Conservation (phyloP, 805 yeast genomes). For the Starmerella bombi region DNA sequence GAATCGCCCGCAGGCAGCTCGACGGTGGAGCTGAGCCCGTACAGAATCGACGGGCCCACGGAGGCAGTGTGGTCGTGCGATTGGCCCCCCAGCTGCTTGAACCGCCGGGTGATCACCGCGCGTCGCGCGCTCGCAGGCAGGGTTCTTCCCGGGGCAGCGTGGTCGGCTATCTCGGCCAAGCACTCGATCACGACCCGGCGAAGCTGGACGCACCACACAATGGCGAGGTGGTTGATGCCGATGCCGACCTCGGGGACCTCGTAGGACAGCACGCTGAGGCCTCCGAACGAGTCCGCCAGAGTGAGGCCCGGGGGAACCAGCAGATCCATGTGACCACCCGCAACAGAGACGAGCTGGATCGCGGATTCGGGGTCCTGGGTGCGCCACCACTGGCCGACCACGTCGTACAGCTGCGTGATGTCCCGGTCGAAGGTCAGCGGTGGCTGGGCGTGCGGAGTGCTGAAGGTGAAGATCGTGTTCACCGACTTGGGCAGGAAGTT, state of each 20-base stretch:
- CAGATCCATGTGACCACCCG: slow-evolving; percentile 74
- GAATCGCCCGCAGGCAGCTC: neutral
- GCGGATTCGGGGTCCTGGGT: slow-evolving; percentile 24
- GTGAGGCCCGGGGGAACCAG: slow-evolving; percentile 87
- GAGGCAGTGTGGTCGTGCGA: neutral
- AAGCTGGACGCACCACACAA: slow-evolving; percentile 91
- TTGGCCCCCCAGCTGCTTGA: slow-evolving; percentile 8
- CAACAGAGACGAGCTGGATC: slow-evolving; percentile 65
- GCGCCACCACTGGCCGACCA: slow-evolving; percentile 71
- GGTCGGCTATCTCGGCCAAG: slow-evolving; percentile 48
- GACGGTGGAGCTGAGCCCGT: neutral
- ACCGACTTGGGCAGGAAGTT: slow-evolving; percentile 61
- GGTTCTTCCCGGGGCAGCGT: slow-evolving; percentile 33
- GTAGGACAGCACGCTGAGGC: slow-evolving; percentile 70
- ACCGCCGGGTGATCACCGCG: slow-evolving; percentile 21
- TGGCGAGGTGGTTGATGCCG: slow-evolving; percentile 84
- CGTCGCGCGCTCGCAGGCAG: slow-evolving; percentile 43
- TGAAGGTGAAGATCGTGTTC: slow-evolving; percentile 69
- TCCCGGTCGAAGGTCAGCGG: slow-evolving; percentile 93
- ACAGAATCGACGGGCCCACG: slow-evolving; percentile 6
- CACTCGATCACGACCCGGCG: slow-evolving; percentile 48
- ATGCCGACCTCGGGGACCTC: slow-evolving; percentile 90
- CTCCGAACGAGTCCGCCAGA: slow-evolving; percentile 57
- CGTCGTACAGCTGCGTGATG: slow-evolving; percentile 55
- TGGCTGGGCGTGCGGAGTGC: slow-evolving; percentile 85